These are phyloP conservation scores for Floccularia luteovirens DNA, from an alignment of 768 basidiomycete species.

Conservation along the genomic window DNA sequence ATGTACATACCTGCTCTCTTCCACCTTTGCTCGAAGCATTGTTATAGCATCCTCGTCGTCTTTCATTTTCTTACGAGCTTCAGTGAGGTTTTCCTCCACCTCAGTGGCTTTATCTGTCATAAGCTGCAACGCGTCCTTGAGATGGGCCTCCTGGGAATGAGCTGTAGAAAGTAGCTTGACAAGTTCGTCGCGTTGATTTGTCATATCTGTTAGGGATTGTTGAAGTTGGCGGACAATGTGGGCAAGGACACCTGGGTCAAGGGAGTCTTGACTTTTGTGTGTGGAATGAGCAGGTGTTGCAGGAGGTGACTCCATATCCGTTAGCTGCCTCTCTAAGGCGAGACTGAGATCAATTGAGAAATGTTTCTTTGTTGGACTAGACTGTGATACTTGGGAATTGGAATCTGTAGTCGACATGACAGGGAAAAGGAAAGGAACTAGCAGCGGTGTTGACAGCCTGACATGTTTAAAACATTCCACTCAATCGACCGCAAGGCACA, in stretches of 20 bases:
- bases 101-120: slow-evolving; percentile 59
- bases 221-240: slow-evolving; percentile 72
- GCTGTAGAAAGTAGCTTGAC: slow-evolving; percentile 40
- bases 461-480: no score
- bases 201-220: slow-evolving; percentile 51
- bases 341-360: slow-evolving; percentile 74
- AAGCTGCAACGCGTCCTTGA: slow-evolving; percentile 55
- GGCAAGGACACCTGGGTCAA: slow-evolving; percentile 71
- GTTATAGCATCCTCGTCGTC: slow-evolving; percentile 76
- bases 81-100: slow-evolving; percentile 49
- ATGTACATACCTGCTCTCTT: slow-evolving; percentile 76
- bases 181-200: slow-evolving; percentile 69
- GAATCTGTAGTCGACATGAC: no score
- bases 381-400: no score
- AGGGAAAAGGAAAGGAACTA: no score
- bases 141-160: slow-evolving; percentile 46
- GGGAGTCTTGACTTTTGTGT: slow-evolving; percentile 32
- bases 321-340: slow-evolving; percentile 73
- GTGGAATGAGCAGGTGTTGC: slow-evolving; percentile 27
- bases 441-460: no score
- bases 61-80: slow-evolving; percentile 39
- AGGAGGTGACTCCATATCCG: slow-evolving; percentile 52
- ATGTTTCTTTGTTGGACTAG: slow-evolving; percentile 1
- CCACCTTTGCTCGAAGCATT: slow-evolving; percentile 75
- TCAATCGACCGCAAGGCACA: no score